Conservation (phyloP, 176 grass and related monocot genomes). For the Phoenix roebelenii region DNA sequence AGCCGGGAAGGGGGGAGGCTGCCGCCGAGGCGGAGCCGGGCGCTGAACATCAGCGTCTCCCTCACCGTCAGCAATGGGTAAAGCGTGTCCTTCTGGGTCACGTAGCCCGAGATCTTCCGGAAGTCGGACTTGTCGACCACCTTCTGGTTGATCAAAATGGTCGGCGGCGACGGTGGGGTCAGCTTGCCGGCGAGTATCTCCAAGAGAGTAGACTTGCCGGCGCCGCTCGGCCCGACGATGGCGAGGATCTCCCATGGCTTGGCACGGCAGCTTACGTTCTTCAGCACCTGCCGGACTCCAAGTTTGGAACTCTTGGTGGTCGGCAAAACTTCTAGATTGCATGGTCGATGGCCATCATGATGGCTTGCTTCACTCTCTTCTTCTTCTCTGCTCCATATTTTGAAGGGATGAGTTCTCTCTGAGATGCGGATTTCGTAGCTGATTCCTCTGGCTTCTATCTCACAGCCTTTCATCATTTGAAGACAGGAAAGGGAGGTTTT, state of each 20-base stretch:
- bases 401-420: conserved; percentile 32
- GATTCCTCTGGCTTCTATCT: conserved; percentile 54
- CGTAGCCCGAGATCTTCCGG: conserved; percentile 40
- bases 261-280: conserved; percentile 45
- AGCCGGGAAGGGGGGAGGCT: background rate
- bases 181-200: conserved; percentile 59
- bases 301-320: background rate
- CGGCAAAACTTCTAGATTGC: background rate
- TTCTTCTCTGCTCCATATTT: conserved; percentile 60
- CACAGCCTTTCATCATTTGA: conserved; percentile 49
- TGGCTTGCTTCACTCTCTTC: conserved; percentile 1
- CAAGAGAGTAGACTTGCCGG: conserved; percentile 61
- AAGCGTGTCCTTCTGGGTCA: conserved; percentile 59
- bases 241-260: conserved; percentile 52
- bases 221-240: conserved; percentile 60
- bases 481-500: conserved; percentile 1
- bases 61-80: conserved; percentile 61
- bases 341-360: background rate
- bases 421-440: conserved; percentile 43
- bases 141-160: conserved; percentile 32
- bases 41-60: conserved; percentile 57
- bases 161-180: background rate
- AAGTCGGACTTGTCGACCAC: conserved; percentile 29
- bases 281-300: conserved; percentile 31
- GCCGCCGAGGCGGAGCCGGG: conserved; percentile 42